Evolutionary conservation across 306 rosid species (phyloP), one percentile per base, ranked within the genome.

Genomic region (Pyrus betulifolia): DNA sequence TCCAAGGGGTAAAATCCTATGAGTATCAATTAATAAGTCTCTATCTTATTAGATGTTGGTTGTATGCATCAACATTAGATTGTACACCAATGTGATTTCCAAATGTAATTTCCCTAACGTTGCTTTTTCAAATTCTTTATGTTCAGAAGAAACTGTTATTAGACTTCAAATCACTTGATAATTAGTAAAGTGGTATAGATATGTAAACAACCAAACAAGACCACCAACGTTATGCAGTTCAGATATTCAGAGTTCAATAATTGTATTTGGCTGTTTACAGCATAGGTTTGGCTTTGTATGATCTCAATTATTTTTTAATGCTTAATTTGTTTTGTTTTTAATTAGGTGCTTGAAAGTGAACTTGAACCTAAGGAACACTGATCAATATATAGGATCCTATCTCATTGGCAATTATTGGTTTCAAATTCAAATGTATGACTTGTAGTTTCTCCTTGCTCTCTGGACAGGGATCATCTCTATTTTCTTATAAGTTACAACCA

Each of bases 311-410:
- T 38, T 49, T 23, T 70, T 52, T 45, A 19, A 18, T 30, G 62
- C 45, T 49, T 11, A 12, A 5, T 49, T 27, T 49, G 25, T 46
- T 54, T 19, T 54, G 11, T 19, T 51, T 71, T 52, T 5, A 30
- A 30, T 70, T 70, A 70, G 62, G 45, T 70, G 45, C 62, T 70
- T 70, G 62, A 70, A 28, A 30, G 63, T 51, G 74, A 70, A 30
- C 45, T 30, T n/a, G 15, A 33, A 46, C 60, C 60, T 21, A 44
- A 44, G 23, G 31, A 4, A n/a, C 11, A 40, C 27, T 33, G 70
- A 40, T 67, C 1, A n/a, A 46, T 13, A 13, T 46, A 4, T 46
- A 46, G 52, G 52, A 44, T 68, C 14, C 22, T 4, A 42, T 38
- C 54, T 13, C 49, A 35, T 38, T 38, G 33, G 6, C 31, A 67